Base-by-base conservation (phyloP, 2,329 filamentous ascomycete genomes). In the Trichoderma koningiopsis region DNA sequence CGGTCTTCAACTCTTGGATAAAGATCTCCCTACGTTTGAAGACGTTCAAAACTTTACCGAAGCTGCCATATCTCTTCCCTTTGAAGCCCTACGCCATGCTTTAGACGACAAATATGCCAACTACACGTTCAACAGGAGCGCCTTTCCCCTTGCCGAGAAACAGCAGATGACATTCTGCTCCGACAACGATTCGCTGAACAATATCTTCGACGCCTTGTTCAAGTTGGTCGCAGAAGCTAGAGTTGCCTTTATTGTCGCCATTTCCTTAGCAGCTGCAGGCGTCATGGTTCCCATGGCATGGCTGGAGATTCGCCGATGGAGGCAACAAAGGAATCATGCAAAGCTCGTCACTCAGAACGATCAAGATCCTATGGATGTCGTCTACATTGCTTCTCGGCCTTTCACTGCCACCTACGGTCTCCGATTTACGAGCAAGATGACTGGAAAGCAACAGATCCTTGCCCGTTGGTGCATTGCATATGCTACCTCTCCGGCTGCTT, bases 131-230 rank as follows among this genome's bases (percentile, higher is more conserved):
- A 89, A 97, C 77, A 86, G 89, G 19, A 87, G 88, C 14, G 80
- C 91, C 11, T 95, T 99, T 74, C 93, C 94, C 0, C 86, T 97
- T 3, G 94, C 96, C 1, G 83, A 90, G 74, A 97, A 97, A 82
- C 87, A 96, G 79, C 83, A 89, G 47, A 84, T 99, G 65, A 90
- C 87, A 0, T 98, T 99, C 82, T 99, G 96, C 83, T 93, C 93
- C 53, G 89, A 93, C 77, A 93, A 96, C 80, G 87, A 92, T 72
- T 89, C 87, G 37, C 91, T 99, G 79, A 89, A 90, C 76, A 85
- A 89, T 72, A 98, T 98, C 83, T 99, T 99, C 79, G 83, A 90
- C 68, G 84, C 84, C 14, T 84, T 98, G 1, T 88, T 88, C 62
- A 81, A 87, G 31, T 84, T 93, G 56, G 87, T 91, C n/a, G 81